These are phyloP conservation scores for Aureobasidium uvarum DNA, from an alignment of 2,329 filamentous ascomycete genomes.

Conservation along the genomic window DNA sequence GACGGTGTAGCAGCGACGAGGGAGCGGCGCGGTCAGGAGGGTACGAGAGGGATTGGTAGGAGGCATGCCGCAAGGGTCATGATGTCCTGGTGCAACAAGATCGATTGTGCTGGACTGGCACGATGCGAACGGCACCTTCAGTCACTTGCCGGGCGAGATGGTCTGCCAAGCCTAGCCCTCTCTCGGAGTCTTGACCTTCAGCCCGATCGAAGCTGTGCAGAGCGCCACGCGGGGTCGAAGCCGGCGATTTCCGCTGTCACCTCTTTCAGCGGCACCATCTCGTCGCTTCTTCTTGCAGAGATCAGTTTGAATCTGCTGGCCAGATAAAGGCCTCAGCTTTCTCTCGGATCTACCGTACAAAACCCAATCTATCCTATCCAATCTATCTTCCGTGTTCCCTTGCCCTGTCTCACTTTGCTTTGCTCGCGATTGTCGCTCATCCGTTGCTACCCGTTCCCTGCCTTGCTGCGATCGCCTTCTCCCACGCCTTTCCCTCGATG, in stretches of 20 bases:
- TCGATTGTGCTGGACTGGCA: not conserved
- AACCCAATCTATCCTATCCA: conserved; percentile 2
- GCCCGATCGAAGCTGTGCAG: not conserved
- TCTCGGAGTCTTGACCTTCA: not conserved
- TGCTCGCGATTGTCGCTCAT: conserved; percentile 8
- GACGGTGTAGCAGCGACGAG: conserved; percentile 3
- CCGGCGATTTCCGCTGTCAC: not conserved
- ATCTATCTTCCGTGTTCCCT: not conserved
- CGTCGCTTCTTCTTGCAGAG: conserved; percentile 12
- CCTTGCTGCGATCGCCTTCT: not conserved
- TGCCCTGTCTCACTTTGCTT: conserved; percentile 10
- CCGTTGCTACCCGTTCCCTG: not conserved
- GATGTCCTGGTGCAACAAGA: not conserved
- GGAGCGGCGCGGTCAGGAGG: conserved; percentile 18
- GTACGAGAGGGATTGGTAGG: conserved; percentile 1
- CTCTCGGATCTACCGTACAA: not conserved
- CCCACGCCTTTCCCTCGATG: not conserved
- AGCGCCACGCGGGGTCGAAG: conserved; percentile 3
- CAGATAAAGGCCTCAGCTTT: conserved; percentile 10
- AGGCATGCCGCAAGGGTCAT: conserved; percentile 21
- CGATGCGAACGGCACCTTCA: not conserved
- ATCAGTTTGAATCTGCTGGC: not conserved
- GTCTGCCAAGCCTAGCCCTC: not conserved
- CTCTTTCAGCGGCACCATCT: not conserved
- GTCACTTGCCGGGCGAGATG: not conserved